Conservation (phyloP, 2,329 filamentous ascomycete species). For the Setomelanomma holmii region DNA sequence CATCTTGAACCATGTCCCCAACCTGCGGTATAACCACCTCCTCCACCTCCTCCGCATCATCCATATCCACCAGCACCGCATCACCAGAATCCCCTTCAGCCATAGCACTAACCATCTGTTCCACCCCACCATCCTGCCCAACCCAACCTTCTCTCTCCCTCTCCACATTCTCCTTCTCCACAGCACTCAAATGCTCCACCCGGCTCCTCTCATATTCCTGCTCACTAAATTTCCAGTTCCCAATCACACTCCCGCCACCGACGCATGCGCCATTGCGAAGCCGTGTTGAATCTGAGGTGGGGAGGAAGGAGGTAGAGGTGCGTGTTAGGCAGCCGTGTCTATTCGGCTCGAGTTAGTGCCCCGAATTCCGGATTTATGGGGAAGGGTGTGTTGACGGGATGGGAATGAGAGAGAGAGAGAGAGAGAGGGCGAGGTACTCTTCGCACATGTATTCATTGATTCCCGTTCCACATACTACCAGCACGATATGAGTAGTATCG, state of each 20-base stretch:
- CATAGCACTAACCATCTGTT: no score
- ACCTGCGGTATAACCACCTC: no score
- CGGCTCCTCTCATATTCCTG: not conserved
- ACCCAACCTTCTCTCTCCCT: no score
- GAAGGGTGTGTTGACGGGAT: no score
- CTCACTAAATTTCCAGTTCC: not conserved
- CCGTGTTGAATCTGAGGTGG: not conserved
- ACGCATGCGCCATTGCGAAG: not conserved
- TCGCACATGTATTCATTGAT: not conserved
- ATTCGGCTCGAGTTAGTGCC: not conserved
- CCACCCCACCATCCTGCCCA: no score
- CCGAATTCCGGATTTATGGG: not conserved
- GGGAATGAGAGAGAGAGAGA: no score
- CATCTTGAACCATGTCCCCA: no score
- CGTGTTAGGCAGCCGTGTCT: not conserved
- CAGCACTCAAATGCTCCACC: not conserved
- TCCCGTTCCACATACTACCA: not conserved
- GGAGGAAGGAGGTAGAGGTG: not conserved
- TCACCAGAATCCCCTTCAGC: no score
- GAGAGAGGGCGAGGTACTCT: not conserved
- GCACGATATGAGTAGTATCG: not conserved
- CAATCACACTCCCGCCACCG: slow-evolving; percentile 1
- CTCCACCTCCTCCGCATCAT: not conserved
- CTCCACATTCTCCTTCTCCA: not conserved
- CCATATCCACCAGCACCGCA: not conserved